Conservation (phyloP, 208 protist genomes). For the Leishmania amazonensis region DNA sequence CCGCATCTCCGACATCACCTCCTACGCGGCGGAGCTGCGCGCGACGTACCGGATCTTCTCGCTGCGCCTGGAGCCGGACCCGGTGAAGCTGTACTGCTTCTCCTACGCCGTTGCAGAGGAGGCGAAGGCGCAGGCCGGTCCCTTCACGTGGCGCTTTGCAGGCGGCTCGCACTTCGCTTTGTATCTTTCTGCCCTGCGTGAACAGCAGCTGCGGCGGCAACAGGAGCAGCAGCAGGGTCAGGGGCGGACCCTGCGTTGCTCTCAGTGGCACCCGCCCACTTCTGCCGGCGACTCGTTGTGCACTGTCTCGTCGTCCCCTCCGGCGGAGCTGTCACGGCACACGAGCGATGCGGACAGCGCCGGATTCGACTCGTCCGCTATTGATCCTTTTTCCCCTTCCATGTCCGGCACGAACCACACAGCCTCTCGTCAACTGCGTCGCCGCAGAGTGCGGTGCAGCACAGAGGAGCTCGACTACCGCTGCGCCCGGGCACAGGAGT, state of each 20-base stretch:
- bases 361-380: neutral
- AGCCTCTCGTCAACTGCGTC: neutral
- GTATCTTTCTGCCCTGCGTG: slow-evolving; percentile 34
- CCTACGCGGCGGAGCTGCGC: slow-evolving; percentile 46
- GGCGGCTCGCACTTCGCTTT: slow-evolving; percentile 70
- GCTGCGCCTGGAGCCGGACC: slow-evolving; percentile 64
- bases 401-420: neutral
- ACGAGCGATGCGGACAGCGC: neutral
- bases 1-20: slow-evolving; percentile 55
- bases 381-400: slow-evolving; percentile 2
- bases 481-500: slow-evolving; percentile 60
- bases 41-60: slow-evolving; percentile 43
- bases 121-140: slow-evolving; percentile 39
- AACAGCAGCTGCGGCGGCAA: slow-evolving; percentile 33
- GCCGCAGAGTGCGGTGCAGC: slow-evolving; percentile 59
- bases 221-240: neutral
- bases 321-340: neutral
- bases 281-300: neutral
- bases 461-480: slow-evolving; percentile 74
- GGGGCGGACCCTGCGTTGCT: neutral
- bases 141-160: slow-evolving; percentile 78
- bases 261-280: neutral
- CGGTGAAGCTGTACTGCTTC: slow-evolving; percentile 61
- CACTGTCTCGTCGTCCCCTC: neutral
- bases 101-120: slow-evolving; percentile 66